Evolutionary conservation across 441 rosid species (phyloP).

Genomic region (Jatropha multifida): DNA sequence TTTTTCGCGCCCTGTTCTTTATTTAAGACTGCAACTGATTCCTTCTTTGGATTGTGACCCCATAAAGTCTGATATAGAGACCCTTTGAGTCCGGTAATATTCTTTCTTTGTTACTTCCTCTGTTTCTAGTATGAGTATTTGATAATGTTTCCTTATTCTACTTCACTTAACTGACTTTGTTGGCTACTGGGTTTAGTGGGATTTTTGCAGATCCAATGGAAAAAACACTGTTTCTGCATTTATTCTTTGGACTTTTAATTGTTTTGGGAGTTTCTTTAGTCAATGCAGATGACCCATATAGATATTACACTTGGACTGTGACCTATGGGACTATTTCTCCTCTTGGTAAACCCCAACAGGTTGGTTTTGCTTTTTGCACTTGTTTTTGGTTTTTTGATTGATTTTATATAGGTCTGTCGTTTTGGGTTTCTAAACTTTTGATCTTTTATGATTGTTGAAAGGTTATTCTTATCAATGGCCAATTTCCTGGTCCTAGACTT

Average conservation of each 20-base stretch:
- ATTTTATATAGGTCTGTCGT: background rate
- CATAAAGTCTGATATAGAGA: background rate
- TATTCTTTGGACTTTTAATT: constrained; percentile 46
- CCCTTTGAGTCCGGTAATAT: constrained; percentile 14
- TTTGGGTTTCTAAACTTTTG: constrained; percentile 12
- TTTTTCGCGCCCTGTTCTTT: constrained; percentile 21
- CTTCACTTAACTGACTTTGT: background rate
- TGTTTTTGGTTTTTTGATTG: background rate
- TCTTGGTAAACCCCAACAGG: constrained; percentile 17
- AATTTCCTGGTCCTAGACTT: constrained; percentile 89
- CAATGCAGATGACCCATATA: constrained; percentile 28
- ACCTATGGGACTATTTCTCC: constrained; percentile 17
- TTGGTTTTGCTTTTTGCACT: constrained; percentile 24
- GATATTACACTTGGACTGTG: constrained; percentile 20
- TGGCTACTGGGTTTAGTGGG: background rate
- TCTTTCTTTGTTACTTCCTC: background rate
- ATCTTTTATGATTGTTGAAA: constrained; percentile 25
- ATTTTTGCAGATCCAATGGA: constrained; percentile 42
- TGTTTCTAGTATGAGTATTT: background rate
- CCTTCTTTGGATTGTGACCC: constrained; percentile 15
- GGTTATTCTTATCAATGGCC: constrained; percentile 92
- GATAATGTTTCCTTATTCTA: background rate
- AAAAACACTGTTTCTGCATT: constrained; percentile 30
- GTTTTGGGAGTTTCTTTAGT: constrained; percentile 41
- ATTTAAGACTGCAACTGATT: constrained; percentile 11